Base-by-base conservation (phyloP, 1,284 basidiomycete species). In the Cryptococcus sp. region DNA sequence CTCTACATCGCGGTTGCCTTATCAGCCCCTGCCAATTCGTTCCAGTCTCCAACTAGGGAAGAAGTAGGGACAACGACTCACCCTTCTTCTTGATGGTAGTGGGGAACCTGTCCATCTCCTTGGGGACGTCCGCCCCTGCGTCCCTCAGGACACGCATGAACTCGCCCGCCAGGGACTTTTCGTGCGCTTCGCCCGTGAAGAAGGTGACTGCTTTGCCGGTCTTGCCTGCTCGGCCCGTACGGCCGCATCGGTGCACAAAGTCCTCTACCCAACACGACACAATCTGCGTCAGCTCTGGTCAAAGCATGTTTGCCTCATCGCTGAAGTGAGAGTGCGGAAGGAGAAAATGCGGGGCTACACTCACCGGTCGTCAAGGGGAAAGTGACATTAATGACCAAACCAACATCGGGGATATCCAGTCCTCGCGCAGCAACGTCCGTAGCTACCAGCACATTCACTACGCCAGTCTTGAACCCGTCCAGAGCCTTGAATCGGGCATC, bases 371-470 rank as follows among this genome's bases (percentile, higher is more conserved):
- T 97, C 67, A 99, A 81, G 17, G 96, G 96, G 83, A 99, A 99
- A 10, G 93, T 97, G 72, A 98, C 96, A 81, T 96, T 96, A 73
- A 93, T 86, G 40, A 94, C 91, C 35, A 88, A 85, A 49, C 88
- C 90, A 40, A 99, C 96, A 73, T 96, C 90, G 3, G 96, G 94
- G 69, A 99, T 98, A 81, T 99, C 95, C 62, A 99, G 82, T 19
- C 95, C 96, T 62, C 95, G 86, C 23, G 95, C 94, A 0, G 96
- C 96, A 3, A 99, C 95, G 76, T 99, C 95, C 8, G 95, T 99
- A 10, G 96, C 96, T 27, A 99, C 95, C 59, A 99, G 83, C 17
- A 99, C 77, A 46, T 88, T 87, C 2, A 88, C 90, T 57, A 83
- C 84, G 5, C 93, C 95, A 25, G 84, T 85, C 78, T 94, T 96